Percentiles rank a stretch among this genome's conserved stretches.
Conservation (phyloP, 2,329 filamentous ascomycete species). For the Aspergillus bombycis region DNA sequence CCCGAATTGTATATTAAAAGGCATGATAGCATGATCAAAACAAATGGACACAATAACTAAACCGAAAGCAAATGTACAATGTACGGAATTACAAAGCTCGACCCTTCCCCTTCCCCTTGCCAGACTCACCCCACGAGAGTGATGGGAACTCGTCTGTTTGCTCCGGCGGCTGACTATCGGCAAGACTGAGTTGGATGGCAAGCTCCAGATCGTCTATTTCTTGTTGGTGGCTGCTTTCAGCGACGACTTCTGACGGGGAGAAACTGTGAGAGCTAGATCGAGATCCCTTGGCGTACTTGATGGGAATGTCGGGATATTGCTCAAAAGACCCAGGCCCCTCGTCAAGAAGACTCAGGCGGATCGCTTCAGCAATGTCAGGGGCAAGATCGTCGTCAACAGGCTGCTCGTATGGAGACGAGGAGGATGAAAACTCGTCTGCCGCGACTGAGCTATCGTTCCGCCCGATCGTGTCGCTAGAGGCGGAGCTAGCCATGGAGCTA, state of each 20-base stretch:
- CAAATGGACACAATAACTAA: not conserved
- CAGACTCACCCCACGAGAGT: slow-evolving; percentile 29
- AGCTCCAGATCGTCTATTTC: slow-evolving; percentile 64
- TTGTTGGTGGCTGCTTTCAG: slow-evolving; percentile 44
- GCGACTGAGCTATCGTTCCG: slow-evolving; percentile 34
- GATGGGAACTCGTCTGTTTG: slow-evolving; percentile 38
- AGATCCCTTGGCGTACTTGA: slow-evolving; percentile 39
- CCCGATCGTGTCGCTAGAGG: slow-evolving; percentile 40
- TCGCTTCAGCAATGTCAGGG: slow-evolving; percentile 65
- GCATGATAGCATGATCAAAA: not conserved
- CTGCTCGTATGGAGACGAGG: slow-evolving; percentile 40
- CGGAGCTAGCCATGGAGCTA: slow-evolving; percentile 45
- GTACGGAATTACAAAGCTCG: slow-evolving; percentile 23
- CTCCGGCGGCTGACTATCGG: slow-evolving; percentile 57
- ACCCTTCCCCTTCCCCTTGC: slow-evolving; percentile 39
- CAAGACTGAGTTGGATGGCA: slow-evolving; percentile 64
- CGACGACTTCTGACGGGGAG: slow-evolving; percentile 24
- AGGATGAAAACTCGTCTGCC: slow-evolving; percentile 36
- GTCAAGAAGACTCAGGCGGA: slow-evolving; percentile 55
- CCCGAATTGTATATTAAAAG: not conserved
- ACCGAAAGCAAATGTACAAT: not conserved
- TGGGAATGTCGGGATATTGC: slow-evolving; percentile 32
- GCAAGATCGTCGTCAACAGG: slow-evolving; percentile 55
- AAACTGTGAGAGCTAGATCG: slow-evolving; percentile 19
- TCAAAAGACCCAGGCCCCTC: slow-evolving; percentile 27